Conservation (phyloP, 805 yeast genomes). For the Zygotorulaspora danielsina region DNA sequence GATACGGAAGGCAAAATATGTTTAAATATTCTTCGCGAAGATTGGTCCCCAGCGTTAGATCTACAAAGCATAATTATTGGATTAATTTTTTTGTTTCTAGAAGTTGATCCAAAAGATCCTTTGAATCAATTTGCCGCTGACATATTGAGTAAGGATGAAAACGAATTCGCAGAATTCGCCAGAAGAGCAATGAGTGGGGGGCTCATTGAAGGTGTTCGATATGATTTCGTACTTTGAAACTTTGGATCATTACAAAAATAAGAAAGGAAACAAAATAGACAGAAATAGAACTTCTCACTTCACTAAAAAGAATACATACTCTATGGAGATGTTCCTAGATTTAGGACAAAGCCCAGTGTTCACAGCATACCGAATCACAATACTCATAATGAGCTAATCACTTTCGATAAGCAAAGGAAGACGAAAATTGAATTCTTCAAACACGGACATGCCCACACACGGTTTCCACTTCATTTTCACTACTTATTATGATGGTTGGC, state of each 20-base stretch:
- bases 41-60: constrained; percentile 92
- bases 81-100: constrained; percentile 75
- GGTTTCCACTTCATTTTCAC: constrained; percentile 29
- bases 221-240: constrained; percentile 60
- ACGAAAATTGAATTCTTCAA: too few relatives aligned
- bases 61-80: constrained; percentile 81
- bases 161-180: constrained; percentile 55
- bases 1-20: constrained; percentile 89
- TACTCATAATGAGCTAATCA: too few relatives aligned
- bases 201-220: constrained; percentile 49
- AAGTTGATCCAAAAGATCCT: constrained; percentile 91
- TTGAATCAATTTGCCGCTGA: constrained; percentile 87
- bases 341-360: too few relatives aligned
- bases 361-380: too few relatives aligned
- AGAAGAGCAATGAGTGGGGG: constrained; percentile 69
- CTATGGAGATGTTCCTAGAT: too few relatives aligned
- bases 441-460: constrained; percentile 28
- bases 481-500: constrained; percentile 23
- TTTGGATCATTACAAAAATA: too few relatives aligned
- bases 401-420: too few relatives aligned
- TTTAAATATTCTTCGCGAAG: constrained; percentile 84
- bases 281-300: too few relatives aligned
- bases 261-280: too few relatives aligned
- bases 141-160: constrained; percentile 43
- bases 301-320: too few relatives aligned